Evolutionary conservation across 345 rosid genomes (phyloP), one percentile per base, ranked within the genome.

Genomic region (Populus simonii): DNA sequence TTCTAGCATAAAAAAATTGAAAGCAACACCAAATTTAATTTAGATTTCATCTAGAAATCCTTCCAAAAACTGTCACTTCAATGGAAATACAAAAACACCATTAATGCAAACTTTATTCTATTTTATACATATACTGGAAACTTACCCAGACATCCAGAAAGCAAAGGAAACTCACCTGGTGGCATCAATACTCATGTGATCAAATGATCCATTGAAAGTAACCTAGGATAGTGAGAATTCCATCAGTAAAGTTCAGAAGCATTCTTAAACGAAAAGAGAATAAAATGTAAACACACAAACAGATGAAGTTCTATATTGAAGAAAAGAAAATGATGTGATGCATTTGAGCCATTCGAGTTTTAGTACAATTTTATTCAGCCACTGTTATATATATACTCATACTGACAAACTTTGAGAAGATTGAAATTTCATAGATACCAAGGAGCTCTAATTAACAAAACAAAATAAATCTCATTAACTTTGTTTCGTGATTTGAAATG

Each of bases 121-220:
- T 55, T 47, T 15, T 47, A 47, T 47, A 47, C 38, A 62, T 36
- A 17, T 16, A 59, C 22, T 68, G 33, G 70, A 39, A 41, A 69
- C 35, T 15, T 35, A 79, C 57, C 45, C 70, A 73, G 62, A 70
- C 59, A 70, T 76, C 31, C 22, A 39, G 75, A 66, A 43, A 38
- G 33, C 74, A 51, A 74, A 73, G 70, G 39, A 76, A 72, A 74
- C 66, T 8, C 89, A 95, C 99, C 99, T 95, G 36, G 98, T 92
- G 63, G 98, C 92, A 84, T 95, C 99, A 63, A 95, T 89, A 80
- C 87, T 93, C 98, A 95, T 90, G 88, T 95, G 99, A 83, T 92
- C 94, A 87, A 91, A 95, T 73, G 99, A 93, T 80, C 99, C 99
- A 87, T 93, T 95, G 79, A 95, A 95, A 70, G 96, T 91, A 78